Percentiles rank a stretch among this genome's conserved stretches.
These are phyloP conservation scores for Barbarea vulgaris DNA, from an alignment of 345 rosid genomes.

Conservation along the genomic window DNA sequence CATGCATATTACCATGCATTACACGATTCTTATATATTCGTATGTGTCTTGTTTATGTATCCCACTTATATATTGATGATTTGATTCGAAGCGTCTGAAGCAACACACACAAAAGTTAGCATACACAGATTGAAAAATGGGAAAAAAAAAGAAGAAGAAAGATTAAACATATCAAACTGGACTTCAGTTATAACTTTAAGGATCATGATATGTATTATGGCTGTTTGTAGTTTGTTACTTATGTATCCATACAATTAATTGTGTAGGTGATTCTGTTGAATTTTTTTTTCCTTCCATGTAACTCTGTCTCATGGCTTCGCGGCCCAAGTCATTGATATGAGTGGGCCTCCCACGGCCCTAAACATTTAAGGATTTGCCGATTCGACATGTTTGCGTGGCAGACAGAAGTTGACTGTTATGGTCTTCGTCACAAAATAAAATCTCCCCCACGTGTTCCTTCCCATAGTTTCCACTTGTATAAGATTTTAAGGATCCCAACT, in stretches of 20 bases:
- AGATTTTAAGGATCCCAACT: not conserved
- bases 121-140: not conserved
- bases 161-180: not conserved
- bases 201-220: not conserved
- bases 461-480: not conserved
- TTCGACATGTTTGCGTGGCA: constrained; percentile 7
- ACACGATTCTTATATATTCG: not conserved
- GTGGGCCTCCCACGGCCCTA: not conserved
- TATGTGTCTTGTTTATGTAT: not conserved
- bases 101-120: not conserved
- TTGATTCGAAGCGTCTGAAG: not conserved
- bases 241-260: not conserved
- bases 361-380: not conserved
- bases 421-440: not conserved
- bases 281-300: not conserved
- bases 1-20: constrained; percentile 15
- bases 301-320: not conserved
- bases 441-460: not conserved
- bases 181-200: not conserved
- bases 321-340: not conserved
- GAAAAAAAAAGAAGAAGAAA: not conserved
- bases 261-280: not conserved
- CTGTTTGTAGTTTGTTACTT: not conserved
- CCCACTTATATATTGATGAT: too few relatives aligned
- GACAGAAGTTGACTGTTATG: constrained; percentile 13